Conservation (phyloP, 164 flowering plant species). For the Aristolochia contorta region DNA sequence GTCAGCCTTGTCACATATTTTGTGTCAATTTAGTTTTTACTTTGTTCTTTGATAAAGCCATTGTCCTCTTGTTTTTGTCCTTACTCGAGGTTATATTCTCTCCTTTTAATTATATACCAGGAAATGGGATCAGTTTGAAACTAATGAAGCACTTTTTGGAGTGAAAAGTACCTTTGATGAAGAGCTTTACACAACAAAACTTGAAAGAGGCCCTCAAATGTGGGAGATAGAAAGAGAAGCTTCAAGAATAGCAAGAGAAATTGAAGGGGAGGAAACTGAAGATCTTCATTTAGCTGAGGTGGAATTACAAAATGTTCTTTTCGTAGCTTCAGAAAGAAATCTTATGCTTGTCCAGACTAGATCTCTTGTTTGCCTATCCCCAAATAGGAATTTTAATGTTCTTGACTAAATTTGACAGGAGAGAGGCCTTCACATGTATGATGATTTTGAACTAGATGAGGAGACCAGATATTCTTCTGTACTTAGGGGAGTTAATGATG, state of each 20-base stretch:
- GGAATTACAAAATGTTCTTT: constrained; percentile 1
- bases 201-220: constrained; percentile 84
- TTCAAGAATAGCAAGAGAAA: constrained; percentile 81
- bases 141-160: constrained; percentile 82
- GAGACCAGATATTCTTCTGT: constrained; percentile 91
- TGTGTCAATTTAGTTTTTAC: too few species aligned
- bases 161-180: constrained; percentile 94
- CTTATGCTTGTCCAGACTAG: too few species aligned
- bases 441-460: constrained; percentile 66
- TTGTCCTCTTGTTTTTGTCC: too few species aligned
- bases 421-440: constrained; percentile 55
- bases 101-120: constrained; percentile 21
- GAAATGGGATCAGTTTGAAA: constrained; percentile 93
- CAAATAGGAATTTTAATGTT: neutral
- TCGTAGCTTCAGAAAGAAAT: neutral
- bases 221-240: constrained; percentile 82
- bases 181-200: constrained; percentile 96
- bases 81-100: neutral
- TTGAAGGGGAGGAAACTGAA: constrained; percentile 86
- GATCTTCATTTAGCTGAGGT: constrained; percentile 98
- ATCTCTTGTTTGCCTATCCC: too few species aligned
- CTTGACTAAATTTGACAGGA: constrained; percentile 40
- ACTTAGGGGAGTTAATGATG: constrained; percentile 43
- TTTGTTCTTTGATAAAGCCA: too few species aligned
- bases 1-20: too few species aligned